Base-by-base conservation (phyloP, 2,329 filamentous ascomycete genomes). In the Bimuria novae-zelandiae region DNA sequence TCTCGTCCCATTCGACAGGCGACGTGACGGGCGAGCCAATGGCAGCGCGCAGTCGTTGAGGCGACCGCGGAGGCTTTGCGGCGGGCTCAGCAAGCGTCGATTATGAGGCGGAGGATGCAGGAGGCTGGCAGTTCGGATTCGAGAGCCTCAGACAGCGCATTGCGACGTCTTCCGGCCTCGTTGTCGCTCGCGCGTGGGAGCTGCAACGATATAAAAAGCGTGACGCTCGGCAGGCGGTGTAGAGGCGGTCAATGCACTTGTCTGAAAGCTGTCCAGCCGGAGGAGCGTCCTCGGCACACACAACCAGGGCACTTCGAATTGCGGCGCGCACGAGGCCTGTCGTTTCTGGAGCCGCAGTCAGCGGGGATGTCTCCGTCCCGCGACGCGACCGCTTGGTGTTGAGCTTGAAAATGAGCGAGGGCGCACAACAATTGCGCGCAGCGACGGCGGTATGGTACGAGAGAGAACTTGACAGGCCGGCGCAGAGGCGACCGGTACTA, bases 181-280 rank as follows among this genome's bases (percentile, higher is more conserved):
- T 54, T 53, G 59, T 52, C 57, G 63, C 55, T 56, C 60, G 64
- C 63, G 65, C 62, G 64, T 36, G 62, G 63, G 61, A 60, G 48
- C 56, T 60, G 65, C 61, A 63, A 71, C 61, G 68, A 63, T 62
- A 62, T 66, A 69, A 69, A 66, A 64, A 59, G 61, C 57, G 62
- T 62, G 62, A 70, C 61, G 68, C 64, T 52, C 61, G 61, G 63
- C 65, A 72, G 71, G 72, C 71, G 71, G 72, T 74, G 72, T 69
- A 62, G 57, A 39, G 30, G 60, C 61, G 69, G 71, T 72, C 69
- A 71, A 65, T 72, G 71, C 71, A 56, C 60, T 47, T 51, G 55
- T 55, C 48, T 44, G 55, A 60, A 56, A 64, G 65, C 59, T 65
- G 60, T 68, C 62, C 62, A 56, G 54, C 59, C 67, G 64, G 66